Conservation (phyloP, 441 rosid genomes). For the Eruca vesicaria region DNA sequence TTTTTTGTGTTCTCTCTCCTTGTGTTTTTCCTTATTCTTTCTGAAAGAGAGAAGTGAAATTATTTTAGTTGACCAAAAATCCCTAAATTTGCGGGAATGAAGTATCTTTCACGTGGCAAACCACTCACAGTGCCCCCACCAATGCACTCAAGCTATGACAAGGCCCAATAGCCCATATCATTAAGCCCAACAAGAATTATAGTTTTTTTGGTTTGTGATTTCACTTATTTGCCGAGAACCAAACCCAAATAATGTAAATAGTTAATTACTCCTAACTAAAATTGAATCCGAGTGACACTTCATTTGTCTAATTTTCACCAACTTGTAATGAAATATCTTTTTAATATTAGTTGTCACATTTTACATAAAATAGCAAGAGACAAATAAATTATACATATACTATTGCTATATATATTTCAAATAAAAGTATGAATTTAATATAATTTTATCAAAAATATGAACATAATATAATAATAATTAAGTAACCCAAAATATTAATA, state of each 20-base stretch:
- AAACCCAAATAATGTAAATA: no score
- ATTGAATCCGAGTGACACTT: no score
- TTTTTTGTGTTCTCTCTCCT: background rate
- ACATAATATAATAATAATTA: background rate
- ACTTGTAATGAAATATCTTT: background rate
- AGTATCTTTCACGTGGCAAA: constrained; percentile 27
- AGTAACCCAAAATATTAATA: background rate
- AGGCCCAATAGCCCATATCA: constrained; percentile 12
- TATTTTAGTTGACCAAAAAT: constrained; percentile 24
- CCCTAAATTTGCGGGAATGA: constrained; percentile 24
- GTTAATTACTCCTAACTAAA: no score
- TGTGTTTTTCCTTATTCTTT: background rate
- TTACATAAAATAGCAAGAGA: background rate
- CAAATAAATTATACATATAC: background rate
- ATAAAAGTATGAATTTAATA: background rate
- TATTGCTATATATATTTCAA: no score
- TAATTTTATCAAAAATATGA: background rate
- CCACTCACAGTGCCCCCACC: constrained; percentile 20
- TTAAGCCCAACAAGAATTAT: constrained; percentile 14
- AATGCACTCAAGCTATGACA: background rate
- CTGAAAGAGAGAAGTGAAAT: background rate
- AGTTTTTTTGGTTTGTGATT: no score
- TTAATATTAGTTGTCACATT: background rate
- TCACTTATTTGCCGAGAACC: no score
- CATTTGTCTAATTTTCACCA: background rate